phyloP scores from a whole-genome alignment of 768 basidiomycete species.

The Lentinula raphanica region DNA sequence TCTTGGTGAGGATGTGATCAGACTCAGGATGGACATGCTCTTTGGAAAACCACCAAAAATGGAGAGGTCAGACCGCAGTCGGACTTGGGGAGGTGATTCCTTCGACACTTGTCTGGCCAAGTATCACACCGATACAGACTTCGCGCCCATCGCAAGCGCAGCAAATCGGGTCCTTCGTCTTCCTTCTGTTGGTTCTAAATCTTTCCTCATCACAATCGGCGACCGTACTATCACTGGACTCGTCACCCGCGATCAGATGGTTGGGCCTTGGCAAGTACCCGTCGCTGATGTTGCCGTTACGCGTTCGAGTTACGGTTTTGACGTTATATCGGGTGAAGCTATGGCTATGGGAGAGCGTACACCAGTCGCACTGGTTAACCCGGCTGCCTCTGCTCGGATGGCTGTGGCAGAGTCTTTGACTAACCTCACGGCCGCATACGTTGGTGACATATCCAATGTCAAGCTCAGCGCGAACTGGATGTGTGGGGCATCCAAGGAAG shows the following conservation, averaged over 20 bases:
- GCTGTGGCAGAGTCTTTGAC: conserved; percentile 92
- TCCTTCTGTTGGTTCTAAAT: conserved; percentile 91
- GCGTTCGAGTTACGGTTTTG: conserved; percentile 90
- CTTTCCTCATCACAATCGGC: conserved; percentile 98
- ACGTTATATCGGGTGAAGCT: conserved; percentile 79
- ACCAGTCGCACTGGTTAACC: conserved; percentile 80
- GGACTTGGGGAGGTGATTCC: conserved; percentile 27
- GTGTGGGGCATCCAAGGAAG: conserved; percentile 86
- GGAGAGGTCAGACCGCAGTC: conserved; percentile 63
- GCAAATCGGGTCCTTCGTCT: conserved; percentile 80
- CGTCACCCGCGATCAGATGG: conserved; percentile 96
- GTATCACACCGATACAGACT: conserved; percentile 48
- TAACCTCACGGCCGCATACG: conserved; percentile 79
- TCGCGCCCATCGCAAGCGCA: conserved; percentile 36
- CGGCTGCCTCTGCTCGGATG: conserved; percentile 92
- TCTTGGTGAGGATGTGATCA: conserved; percentile 73
- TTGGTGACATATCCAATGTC: conserved; percentile 63
- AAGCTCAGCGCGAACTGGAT: conserved; percentile 99
- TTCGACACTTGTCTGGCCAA: conserved; percentile 71
- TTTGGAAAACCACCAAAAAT: conserved; percentile 96
- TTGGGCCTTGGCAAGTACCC: conserved; percentile 97
- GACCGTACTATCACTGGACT: conserved; percentile 93
- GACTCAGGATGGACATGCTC: conserved; percentile 88
- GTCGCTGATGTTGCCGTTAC: conserved; percentile 97
- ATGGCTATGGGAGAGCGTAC: conserved; percentile 99